phyloP scores from a whole-genome alignment of 805 yeast genomes.

The Sungouiella blattae region DNA sequence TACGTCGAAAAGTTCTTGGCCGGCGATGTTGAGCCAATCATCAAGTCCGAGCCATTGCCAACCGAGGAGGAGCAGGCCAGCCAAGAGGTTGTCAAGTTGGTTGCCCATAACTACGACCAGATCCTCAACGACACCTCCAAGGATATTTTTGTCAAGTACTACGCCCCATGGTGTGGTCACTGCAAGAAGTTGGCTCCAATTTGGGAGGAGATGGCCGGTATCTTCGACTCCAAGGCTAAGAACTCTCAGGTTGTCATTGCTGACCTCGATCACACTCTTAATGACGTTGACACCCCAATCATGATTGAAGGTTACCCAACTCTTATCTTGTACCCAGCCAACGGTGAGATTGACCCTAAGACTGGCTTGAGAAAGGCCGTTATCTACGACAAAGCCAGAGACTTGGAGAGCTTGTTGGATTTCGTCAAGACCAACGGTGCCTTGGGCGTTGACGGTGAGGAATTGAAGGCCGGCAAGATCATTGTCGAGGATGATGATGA shows the following conservation, averaged over 20 bases:
- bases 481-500: slow-evolving; percentile 22
- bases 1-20: slow-evolving; percentile 62
- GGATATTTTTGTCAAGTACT: slow-evolving; percentile 84
- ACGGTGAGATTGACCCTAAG: slow-evolving; percentile 39
- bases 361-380: slow-evolving; percentile 52
- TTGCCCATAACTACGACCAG: slow-evolving; percentile 77
- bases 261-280: slow-evolving; percentile 82
- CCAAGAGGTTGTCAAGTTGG: slow-evolving; percentile 67
- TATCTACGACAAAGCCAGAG: slow-evolving; percentile 67
- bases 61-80: slow-evolving; percentile 61
- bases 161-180: slow-evolving; percentile 98
- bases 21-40: slow-evolving; percentile 66
- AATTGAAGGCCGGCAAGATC: slow-evolving; percentile 16
- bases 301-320: slow-evolving; percentile 92
- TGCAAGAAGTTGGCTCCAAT: slow-evolving; percentile 88
- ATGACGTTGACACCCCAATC: slow-evolving; percentile 70
- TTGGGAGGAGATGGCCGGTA: slow-evolving; percentile 80
- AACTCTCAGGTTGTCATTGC: slow-evolving; percentile 65
- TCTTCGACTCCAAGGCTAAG: slow-evolving; percentile 52
- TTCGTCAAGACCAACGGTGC: slow-evolving; percentile 73
- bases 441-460: slow-evolving; percentile 52
- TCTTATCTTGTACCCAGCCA: slow-evolving; percentile 82
- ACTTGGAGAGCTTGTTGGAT: slow-evolving; percentile 61
- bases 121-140: slow-evolving; percentile 53
- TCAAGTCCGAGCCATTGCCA: slow-evolving; percentile 87